Percentiles rank a stretch among this genome's conserved stretches.
Conservation (phyloP, 495 filamentous ascomycete genomes). For the Extremus antarcticus region DNA sequence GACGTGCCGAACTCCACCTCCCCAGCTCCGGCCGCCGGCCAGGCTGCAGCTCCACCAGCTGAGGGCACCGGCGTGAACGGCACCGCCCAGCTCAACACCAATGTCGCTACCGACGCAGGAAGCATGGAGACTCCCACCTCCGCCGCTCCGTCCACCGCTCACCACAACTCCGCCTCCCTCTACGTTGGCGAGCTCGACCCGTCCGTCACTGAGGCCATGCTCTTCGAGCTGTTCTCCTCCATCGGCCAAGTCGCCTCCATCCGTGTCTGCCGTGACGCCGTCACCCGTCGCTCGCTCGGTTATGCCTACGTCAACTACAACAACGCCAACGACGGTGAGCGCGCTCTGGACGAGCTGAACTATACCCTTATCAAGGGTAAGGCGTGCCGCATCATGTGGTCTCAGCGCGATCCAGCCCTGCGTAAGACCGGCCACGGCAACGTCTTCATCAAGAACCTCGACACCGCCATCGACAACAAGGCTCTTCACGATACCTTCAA, state of each 20-base stretch:
- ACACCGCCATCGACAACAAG: constrained; percentile 99
- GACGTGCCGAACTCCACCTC: constrained; percentile 38
- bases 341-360: constrained; percentile 97
- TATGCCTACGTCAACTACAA: constrained; percentile 99
- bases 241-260: constrained; percentile 99
- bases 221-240: constrained; percentile 99
- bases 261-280: constrained; percentile 97
- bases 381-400: constrained; percentile 99
- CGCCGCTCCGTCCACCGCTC: constrained; percentile 54
- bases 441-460: constrained; percentile 99
- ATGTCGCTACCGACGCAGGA: constrained; percentile 50
- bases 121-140: constrained; percentile 62
- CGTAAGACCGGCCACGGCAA: constrained; percentile 99
- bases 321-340: constrained; percentile 89
- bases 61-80: constrained; percentile 55
- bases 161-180: constrained; percentile 89
- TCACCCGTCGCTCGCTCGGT: constrained; percentile 95
- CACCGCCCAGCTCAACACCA: constrained; percentile 51
- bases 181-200: constrained; percentile 98
- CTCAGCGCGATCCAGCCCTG: constrained; percentile 95
- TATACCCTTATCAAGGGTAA: constrained; percentile 98
- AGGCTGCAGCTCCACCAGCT: constrained; percentile 41
- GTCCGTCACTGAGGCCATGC: constrained; percentile 98
- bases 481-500: constrained; percentile 99
- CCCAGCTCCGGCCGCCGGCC: constrained; percentile 56